phyloP scores from a whole-genome alignment of 441 rosid genomes.

The Lepidium campestre region DNA sequence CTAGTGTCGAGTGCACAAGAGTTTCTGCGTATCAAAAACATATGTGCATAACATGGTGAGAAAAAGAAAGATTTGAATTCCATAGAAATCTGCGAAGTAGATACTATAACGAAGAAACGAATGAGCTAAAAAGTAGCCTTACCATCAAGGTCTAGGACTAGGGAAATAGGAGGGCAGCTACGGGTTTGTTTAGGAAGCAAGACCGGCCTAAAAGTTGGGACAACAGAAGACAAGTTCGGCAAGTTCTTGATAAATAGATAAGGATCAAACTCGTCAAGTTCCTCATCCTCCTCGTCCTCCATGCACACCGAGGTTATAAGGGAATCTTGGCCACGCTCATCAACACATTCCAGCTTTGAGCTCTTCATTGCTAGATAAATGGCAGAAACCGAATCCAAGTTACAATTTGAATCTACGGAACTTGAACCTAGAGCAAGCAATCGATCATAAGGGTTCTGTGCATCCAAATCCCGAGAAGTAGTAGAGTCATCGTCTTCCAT shows the following conservation, averaged over 20 bases:
- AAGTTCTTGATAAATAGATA: slow-evolving; percentile 86
- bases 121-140: slow-evolving; percentile 18
- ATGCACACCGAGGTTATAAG: slow-evolving; percentile 47
- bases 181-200: slow-evolving; percentile 96
- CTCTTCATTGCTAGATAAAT: slow-evolving; percentile 95
- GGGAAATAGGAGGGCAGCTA: slow-evolving; percentile 91
- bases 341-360: slow-evolving; percentile 87
- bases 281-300: slow-evolving; percentile 76
- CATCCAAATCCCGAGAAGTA: slow-evolving; percentile 33
- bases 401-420: slow-evolving; percentile 30
- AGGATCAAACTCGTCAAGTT: slow-evolving; percentile 90
- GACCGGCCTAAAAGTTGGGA: slow-evolving; percentile 84
- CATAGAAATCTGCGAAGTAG: neutral
- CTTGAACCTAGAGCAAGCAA: slow-evolving; percentile 36
- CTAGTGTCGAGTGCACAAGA: slow-evolving; percentile 85
- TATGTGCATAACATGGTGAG: neutral
- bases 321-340: slow-evolving; percentile 80
- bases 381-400: slow-evolving; percentile 71
- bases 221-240: slow-evolving; percentile 78
- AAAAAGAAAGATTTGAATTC: neutral
- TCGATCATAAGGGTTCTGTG: slow-evolving; percentile 29
- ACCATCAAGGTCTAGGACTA: slow-evolving; percentile 97
- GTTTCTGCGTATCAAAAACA: slow-evolving; percentile 57
- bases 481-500: slow-evolving; percentile 31
- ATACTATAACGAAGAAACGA: neutral